Base-by-base conservation (phyloP, 169 alveolate species). In the Plasmodium yoelii region DNA sequence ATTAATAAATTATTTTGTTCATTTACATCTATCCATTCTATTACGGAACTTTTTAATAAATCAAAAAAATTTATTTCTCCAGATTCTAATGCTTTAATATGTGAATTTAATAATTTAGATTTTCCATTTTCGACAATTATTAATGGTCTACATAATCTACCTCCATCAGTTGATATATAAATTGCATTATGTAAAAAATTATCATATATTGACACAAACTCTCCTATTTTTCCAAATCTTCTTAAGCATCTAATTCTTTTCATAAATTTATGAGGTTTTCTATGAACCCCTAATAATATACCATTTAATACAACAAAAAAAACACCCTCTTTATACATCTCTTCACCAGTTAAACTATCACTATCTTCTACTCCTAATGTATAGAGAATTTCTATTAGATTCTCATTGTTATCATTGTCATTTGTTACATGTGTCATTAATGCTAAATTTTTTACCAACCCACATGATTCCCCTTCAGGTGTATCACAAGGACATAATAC, bases 381-480 rank as follows among this genome's bases (percentile, higher is more conserved):
- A 88, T 74, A 95, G 22, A 94, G 87, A 60, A 94, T 88, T 73
- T 93, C 92, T 34, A 67, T 92, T 51, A 86, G 61, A 12, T 90
- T 93, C 61, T 74, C 97, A 87, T 86, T 94, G 74, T 96, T 97
- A 42, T 94, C 98, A 73, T 95, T 97, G 74, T 97, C 99, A n/a
- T 97, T 97, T 1, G 99, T 98, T n/a, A 99, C 98, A 93, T 98
- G 99, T 13, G 99, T 97, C 94, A 98, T 95, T 67, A 99, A 87
- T 1, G 99, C 98, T 73, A 98, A 95, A 91, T 97, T 98, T 91
- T 99, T 99, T 12, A 98, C 99, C 15, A 98, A 92, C 9, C 99
- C 99, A 87, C 99, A 98, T 39, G 98, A 96, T 88, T 98, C 99
- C 1, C 99, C 99, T 82, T 99, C 99, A 1, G 99, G 99, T 2